A percentile compares a stretch with the other conserved stretches of the same genome.
phyloP scores from a whole-genome alignment of 352 stramenopile genomes.

The Phytophthora brassicae region DNA sequence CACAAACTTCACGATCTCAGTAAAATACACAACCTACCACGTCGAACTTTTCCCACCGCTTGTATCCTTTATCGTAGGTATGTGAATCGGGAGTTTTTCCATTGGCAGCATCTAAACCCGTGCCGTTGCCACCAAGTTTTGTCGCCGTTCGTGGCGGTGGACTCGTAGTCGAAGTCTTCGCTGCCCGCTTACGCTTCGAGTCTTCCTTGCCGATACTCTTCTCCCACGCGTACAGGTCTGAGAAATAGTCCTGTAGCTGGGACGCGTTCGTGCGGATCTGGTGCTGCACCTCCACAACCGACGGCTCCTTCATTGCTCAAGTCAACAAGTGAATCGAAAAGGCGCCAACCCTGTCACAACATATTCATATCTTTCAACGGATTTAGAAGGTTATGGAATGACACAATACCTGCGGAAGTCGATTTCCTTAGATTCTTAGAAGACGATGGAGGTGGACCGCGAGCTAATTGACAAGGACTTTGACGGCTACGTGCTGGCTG shows the following conservation, averaged over 20 bases:
- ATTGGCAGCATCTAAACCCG: not conserved
- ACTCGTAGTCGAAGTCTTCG: slow-evolving; percentile 9
- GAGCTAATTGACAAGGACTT: slow-evolving; percentile 78
- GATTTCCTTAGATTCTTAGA: not conserved
- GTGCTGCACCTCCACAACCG: slow-evolving; percentile 71
- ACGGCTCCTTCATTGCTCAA: slow-evolving; percentile 27
- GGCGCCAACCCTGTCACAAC: slow-evolving; percentile 1
- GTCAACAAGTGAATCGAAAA: slow-evolving; percentile 1
- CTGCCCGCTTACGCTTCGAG: slow-evolving; percentile 25
- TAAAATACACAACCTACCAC: slow-evolving; percentile 43
- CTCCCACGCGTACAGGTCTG: slow-evolving; percentile 79
- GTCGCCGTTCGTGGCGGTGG: slow-evolving; percentile 27
- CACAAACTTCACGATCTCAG: not conserved
- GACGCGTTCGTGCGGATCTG: slow-evolving; percentile 83
- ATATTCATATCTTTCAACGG: slow-evolving; percentile 1
- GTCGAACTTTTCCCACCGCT: slow-evolving; percentile 90
- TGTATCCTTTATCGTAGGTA: slow-evolving; percentile 90
- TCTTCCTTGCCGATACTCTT: slow-evolving; percentile 68
- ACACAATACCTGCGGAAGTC: not conserved
- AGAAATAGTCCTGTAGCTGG: slow-evolving; percentile 78
- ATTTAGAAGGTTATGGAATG: slow-evolving; percentile 1
- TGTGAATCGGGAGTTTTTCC: slow-evolving; percentile 57
- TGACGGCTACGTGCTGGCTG: slow-evolving; percentile 69
- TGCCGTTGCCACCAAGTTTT: no score
- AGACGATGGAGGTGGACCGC: slow-evolving; percentile 61